Evolutionary conservation across 306 rosid genomes (phyloP), one percentile per base, ranked within the genome.

Genomic region (Acacia acuminata): DNA sequence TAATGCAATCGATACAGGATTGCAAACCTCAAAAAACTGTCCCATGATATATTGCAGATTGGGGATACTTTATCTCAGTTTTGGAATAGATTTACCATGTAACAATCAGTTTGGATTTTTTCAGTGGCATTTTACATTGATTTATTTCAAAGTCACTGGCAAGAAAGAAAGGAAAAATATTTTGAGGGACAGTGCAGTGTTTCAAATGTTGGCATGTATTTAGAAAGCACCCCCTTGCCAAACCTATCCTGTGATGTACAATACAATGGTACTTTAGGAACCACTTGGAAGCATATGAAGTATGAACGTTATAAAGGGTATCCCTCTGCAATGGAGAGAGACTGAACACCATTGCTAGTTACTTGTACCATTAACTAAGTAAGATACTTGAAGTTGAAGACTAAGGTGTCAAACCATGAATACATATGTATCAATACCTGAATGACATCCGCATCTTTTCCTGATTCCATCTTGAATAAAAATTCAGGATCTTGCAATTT

Each of bases 401-500:
- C 25, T 68, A 19, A 74, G 65, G 36, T 36, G 64, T 78, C 66
- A 16, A 12, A 75, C 17, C 71, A 78, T n/a, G 58, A 22, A 79
- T 64, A 20, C 70, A 75, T 78, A 13, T 22, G 76, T 61, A 87
- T 81, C 64, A 42, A 73, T 81, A 95, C 99, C 99, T 95, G 99
- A 86, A 95, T 87, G 78, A 63, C 84, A 68, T 82, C 89, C 1
- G 79, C 79, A 83, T 88, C 88, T 81, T 90, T 90, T 81, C 85
- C 87, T 4, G 93, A 91, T 81, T 88, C 87, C 76, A 90, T 82
- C 85, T 84, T 87, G 68, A 92, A 88, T 10, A 85, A 79, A 80
- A 95, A 86, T 70, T 93, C 95, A 38, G 99, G 99, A 88, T 89
- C 98, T 83, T 92, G 93, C 87, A 95, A 85, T 85, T 90, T 95